Evolutionary conservation across 371 early-diverging fungal genomes (phyloP).

Genomic region (Capniomyces stellatus): DNA sequence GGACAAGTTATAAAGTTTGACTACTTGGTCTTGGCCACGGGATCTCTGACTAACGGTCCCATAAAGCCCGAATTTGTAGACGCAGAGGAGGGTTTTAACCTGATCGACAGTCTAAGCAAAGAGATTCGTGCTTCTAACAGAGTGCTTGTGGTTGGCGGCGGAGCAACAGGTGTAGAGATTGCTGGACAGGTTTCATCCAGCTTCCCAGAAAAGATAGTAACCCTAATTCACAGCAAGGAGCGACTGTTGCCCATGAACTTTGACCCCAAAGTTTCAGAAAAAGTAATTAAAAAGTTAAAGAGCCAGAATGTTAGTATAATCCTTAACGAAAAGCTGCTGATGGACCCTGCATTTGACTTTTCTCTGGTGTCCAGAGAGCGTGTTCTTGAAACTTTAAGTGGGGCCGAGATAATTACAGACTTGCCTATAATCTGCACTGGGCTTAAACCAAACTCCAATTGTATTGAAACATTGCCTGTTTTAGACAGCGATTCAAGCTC

Average conservation of each 20-base stretch:
- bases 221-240: constrained; percentile 24
- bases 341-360: constrained; percentile 8
- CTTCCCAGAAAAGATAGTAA: constrained; percentile 25
- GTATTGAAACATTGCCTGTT: constrained; percentile 12
- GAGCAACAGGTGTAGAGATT: constrained; percentile 34
- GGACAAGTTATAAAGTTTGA: constrained; percentile 20
- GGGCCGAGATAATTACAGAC: background rate
- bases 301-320: constrained; percentile 26
- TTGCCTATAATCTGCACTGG: constrained; percentile 30
- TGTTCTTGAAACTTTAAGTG: background rate
- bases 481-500: background rate
- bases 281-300: constrained; percentile 8
- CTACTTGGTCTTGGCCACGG: constrained; percentile 29
- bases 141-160: constrained; percentile 35
- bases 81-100: constrained; percentile 16
- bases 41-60: constrained; percentile 21
- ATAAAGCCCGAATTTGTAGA: constrained; percentile 10
- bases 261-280: constrained; percentile 7
- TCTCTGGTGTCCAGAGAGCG: background rate
- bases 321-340: constrained; percentile 23
- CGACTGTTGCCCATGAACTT: constrained; percentile 23
- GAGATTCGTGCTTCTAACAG: constrained; percentile 25
- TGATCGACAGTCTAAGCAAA: constrained; percentile 14
- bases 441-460: constrained; percentile 11
- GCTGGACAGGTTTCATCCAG: constrained; percentile 29